Base-by-base conservation (phyloP, 306 rosid species). In the Cicer cuneatum region DNA sequence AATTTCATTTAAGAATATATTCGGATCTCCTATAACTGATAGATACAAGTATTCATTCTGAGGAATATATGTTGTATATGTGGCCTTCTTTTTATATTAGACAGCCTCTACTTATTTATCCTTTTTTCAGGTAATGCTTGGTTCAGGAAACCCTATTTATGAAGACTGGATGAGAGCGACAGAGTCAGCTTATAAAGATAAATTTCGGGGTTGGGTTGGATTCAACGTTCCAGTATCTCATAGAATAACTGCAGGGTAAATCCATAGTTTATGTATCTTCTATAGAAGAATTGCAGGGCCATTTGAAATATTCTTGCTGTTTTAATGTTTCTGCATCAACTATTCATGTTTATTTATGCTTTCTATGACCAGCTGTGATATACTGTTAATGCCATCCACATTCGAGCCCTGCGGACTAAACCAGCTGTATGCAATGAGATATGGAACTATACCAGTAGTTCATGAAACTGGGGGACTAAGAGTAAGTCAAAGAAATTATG, bases 401-500 rank as follows among this genome's bases (percentile, higher is more conserved):
- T 92, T 92, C 57, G 98, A 92, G 89, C 98, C 98, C 8, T 92
- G 96, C 46, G 98, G 98, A 52, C 83, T 92, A 63, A 92, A 92
- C 75, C 98, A 92, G 76, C 66, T 92, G 67, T 92, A 90, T 69
- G 98, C 94, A 76, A 92, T 92, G 98, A 87, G 91, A 90, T 92
- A 92, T 71, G 98, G 98, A 83, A 90, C 96, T 61, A 68, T 92
- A 79, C 98, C 98, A 0, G 98, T 92, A 39, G 98, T 90, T 84
- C 98, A 92, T 75, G 79, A 81, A 46, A 92, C 98, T n/a, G 98
- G 98, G 63, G 98, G 98, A 62, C 92, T 92, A 46, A 84, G 90
- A 85, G 98, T 92, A 85, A 84, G 96, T 87, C 80, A 76, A 76
- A 47, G 75, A 73, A 29, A 73, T 52, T 54, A 47, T 12, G 21